Percentiles rank a stretch among this genome's conserved stretches.
These are phyloP conservation scores for Peronospora farinosa DNA, from an alignment of 352 stramenopile genomes.

Conservation along the genomic window DNA sequence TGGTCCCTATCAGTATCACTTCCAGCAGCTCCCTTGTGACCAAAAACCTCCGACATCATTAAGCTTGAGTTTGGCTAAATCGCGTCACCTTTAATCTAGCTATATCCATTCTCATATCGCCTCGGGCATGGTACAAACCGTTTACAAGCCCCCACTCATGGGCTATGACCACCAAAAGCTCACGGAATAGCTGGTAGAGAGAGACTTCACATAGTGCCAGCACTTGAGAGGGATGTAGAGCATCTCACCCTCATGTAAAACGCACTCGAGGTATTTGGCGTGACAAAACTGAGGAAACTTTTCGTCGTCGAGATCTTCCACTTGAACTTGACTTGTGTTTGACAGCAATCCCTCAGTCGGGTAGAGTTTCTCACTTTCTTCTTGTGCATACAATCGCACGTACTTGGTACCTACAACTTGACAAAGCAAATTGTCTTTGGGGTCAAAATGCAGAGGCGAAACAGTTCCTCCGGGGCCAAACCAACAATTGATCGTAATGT, in stretches of 20 bases:
- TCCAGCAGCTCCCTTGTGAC: too few relatives aligned
- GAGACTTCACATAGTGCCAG: constrained; percentile 86
- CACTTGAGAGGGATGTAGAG: constrained; percentile 85
- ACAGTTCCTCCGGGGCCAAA: constrained; percentile 76
- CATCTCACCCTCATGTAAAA: constrained; percentile 65
- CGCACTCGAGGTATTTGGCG: constrained; percentile 63
- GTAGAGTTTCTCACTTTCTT: constrained; percentile 71
- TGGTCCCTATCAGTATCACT: background rate
- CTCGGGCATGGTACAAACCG: background rate
- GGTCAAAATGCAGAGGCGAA: constrained; percentile 85
- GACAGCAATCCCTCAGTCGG: constrained; percentile 73
- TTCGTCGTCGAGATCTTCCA: constrained; percentile 42
- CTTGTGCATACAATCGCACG: constrained; percentile 67
- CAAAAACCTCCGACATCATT: too few relatives aligned
- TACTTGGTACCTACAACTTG: constrained; percentile 85
- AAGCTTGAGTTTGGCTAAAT: background rate
- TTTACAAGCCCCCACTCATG: background rate
- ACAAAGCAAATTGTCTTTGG: constrained; percentile 86
- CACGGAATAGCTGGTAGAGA: constrained; percentile 74
- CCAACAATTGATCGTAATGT: constrained; percentile 84
- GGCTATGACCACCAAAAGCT: constrained; percentile 71
- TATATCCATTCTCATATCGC: background rate
- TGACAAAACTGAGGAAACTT: constrained; percentile 47
- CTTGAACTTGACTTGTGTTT: constrained; percentile 80
- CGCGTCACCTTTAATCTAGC: background rate